Evolutionary conservation across 805 yeast species (phyloP), one percentile per base, ranked within the genome.

Genomic region (Pichia rugopelliculosa): DNA sequence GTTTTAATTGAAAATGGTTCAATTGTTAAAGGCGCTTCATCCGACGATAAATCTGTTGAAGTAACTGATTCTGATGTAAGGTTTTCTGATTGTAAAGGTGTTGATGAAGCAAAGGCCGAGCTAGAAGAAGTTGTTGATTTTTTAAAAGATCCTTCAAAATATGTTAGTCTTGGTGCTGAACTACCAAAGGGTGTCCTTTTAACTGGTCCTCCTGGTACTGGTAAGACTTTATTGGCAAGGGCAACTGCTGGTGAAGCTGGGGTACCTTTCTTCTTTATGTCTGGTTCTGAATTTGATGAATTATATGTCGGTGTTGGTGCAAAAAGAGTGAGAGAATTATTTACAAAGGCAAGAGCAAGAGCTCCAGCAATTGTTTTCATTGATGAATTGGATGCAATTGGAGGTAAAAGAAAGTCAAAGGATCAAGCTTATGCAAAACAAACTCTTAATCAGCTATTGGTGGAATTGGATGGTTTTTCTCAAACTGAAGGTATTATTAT

Each of bases 231-330:
- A 56, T 76, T 93, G 54, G 98, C 98, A 0, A 80, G 98, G 59
- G 98, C 99, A 25, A 95, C 96, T 26, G 99, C 99, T 8, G 98
- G 98, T 54, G 98, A 91, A 68, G 98, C 99, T 7, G 98, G 96
- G 47, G 98, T 93, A 22, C 99, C 98, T 39, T 93, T 93, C 63
- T 91, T 90, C 69, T 91, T 91, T 68, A 91, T 93, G 97, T 87
- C 96, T 6, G 99, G 99, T 41, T 87, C 96, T 1, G 99, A 93
- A 65, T 93, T 93, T 63, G 99, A 95, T 65, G 99, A 93, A 69
- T 77, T 95, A 56, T 93, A 91, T 60, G 99, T 93, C 20, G 99
- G 99, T 65, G 98, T 95, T 41, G 99, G 99, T 63, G 99, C 99
- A 46, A 91, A 90, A 67, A 79, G 99, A 61, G 95, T 93, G 47